Conservation (phyloP, 257 asterid species). For the Ajuga chamaepitys region DNA sequence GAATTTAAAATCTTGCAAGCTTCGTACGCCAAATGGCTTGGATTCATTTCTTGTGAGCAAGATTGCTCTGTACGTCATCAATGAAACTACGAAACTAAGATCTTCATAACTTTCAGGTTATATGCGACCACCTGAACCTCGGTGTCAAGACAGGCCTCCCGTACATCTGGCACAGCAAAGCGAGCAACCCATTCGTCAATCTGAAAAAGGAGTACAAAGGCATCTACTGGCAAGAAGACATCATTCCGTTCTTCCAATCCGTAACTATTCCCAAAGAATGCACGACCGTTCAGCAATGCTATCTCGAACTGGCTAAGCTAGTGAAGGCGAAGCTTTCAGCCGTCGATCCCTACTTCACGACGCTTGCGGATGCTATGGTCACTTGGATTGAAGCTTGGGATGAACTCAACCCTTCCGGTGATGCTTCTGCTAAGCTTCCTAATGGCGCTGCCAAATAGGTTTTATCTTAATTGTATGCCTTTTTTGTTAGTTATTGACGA, state of each 20-base stretch:
- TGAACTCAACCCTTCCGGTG: slow-evolving; percentile 66
- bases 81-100: neutral
- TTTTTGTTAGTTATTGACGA: neutral
- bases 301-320: slow-evolving; percentile 51
- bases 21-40: too few relatives aligned
- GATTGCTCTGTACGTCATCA: neutral
- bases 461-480: neutral
- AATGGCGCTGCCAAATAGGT: slow-evolving; percentile 32
- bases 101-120: slow-evolving; percentile 29
- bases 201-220: slow-evolving; percentile 81
- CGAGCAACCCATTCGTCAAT: slow-evolving; percentile 78
- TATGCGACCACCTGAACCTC: slow-evolving; percentile 63
- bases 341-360: slow-evolving; percentile 56
- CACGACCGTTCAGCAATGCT: slow-evolving; percentile 63
- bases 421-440: slow-evolving; percentile 22
- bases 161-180: slow-evolving; percentile 90
- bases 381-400: slow-evolving; percentile 87
- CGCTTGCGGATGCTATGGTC: slow-evolving; percentile 71
- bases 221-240: slow-evolving; percentile 75
- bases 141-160: slow-evolving; percentile 77
- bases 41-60: too few relatives aligned
- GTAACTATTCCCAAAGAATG: slow-evolving; percentile 49
- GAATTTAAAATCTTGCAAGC: too few relatives aligned
- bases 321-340: slow-evolving; percentile 48
- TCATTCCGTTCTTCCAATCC: slow-evolving; percentile 62